A percentile compares a stretch with the other conserved stretches of the same genome.
Evolutionary conservation across 148 eudicot genomes (phyloP).

Genomic region (Camellia sinensis): DNA sequence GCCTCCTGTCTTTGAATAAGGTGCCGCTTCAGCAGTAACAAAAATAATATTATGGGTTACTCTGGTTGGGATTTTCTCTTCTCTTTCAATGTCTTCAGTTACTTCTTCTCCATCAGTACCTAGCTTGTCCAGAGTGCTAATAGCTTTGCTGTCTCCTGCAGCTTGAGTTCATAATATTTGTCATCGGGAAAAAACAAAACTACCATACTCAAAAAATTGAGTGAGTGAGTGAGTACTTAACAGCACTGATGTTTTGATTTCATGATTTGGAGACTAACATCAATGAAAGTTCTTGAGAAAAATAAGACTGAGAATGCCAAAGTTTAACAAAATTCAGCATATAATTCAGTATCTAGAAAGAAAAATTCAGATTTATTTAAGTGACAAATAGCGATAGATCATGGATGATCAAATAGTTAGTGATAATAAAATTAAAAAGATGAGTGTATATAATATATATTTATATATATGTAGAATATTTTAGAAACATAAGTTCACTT

Average conservation of each 20-base stretch:
- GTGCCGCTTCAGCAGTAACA: slow-evolving; percentile 86
- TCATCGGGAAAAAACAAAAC: background rate
- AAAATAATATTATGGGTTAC: slow-evolving; percentile 58
- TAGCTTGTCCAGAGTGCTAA: slow-evolving; percentile 27
- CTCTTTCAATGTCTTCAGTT: slow-evolving; percentile 23
- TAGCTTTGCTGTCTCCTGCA: slow-evolving; percentile 35
- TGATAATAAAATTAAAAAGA: background rate
- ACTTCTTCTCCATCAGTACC: slow-evolving; percentile 26
- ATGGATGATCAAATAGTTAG: background rate
- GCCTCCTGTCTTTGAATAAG: slow-evolving; percentile 98
- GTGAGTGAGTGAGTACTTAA: background rate
- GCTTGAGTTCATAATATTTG: slow-evolving; percentile 10
- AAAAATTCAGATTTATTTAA: background rate
- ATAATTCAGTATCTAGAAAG: background rate
- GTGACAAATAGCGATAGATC: background rate
- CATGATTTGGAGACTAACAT: background rate
- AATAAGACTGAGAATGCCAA: background rate
- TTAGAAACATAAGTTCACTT: background rate
- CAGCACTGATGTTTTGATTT: background rate
- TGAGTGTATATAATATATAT: background rate
- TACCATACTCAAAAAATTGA: background rate
- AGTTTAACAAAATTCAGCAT: background rate
- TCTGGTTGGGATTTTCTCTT: slow-evolving; percentile 29
- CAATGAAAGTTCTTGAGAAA: background rate
- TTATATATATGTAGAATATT: no score